Percentiles rank a stretch among this genome's conserved stretches.
These are phyloP conservation scores for Candolleomyces aberdarensis DNA, from an alignment of 768 basidiomycete species.

Conservation along the genomic window DNA sequence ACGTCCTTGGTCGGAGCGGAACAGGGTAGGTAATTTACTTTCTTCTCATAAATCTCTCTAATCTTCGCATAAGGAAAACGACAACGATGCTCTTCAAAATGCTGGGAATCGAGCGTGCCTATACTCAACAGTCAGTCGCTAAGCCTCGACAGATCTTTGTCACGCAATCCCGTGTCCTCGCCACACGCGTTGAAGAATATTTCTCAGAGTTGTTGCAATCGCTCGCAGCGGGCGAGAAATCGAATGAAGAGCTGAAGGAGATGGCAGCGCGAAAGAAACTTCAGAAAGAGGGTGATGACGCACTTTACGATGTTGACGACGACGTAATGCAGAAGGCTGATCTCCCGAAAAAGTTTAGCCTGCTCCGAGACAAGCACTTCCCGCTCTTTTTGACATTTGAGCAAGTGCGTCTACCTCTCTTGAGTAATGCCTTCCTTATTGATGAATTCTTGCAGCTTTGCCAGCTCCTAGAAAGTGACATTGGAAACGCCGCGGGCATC, in stretches of 20 bases:
- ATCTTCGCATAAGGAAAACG: constrained; percentile 49
- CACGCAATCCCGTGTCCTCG: constrained; percentile 61
- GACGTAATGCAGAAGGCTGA: constrained; percentile 35
- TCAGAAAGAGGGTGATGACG: not conserved
- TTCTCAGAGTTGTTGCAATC: constrained; percentile 51
- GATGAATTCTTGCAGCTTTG: constrained; percentile 30
- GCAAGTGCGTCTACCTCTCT: constrained; percentile 33
- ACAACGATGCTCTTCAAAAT: constrained; percentile 75
- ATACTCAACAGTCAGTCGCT: constrained; percentile 27
- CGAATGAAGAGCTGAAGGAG: constrained; percentile 35
- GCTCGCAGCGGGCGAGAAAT: constrained; percentile 30
- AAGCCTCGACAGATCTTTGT: constrained; percentile 66
- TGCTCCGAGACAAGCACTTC: constrained; percentile 57
- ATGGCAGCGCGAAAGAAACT: constrained; percentile 14
- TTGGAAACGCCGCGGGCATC: constrained; percentile 11
- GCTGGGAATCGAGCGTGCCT: constrained; percentile 56
- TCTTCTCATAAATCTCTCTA: not conserved
- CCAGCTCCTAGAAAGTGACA: constrained; percentile 46
- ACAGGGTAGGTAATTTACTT: constrained; percentile 48
- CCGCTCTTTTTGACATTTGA: constrained; percentile 71
- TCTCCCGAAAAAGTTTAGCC: constrained; percentile 52
- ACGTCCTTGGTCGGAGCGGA: constrained; percentile 66
- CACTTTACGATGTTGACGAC: constrained; percentile 40
- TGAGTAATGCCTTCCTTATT: not conserved
- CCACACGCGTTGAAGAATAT: constrained; percentile 60